These are phyloP conservation scores for Chytriomyces sp. DNA, from an alignment of 192 early-diverging fungal species.

Conservation along the genomic window DNA sequence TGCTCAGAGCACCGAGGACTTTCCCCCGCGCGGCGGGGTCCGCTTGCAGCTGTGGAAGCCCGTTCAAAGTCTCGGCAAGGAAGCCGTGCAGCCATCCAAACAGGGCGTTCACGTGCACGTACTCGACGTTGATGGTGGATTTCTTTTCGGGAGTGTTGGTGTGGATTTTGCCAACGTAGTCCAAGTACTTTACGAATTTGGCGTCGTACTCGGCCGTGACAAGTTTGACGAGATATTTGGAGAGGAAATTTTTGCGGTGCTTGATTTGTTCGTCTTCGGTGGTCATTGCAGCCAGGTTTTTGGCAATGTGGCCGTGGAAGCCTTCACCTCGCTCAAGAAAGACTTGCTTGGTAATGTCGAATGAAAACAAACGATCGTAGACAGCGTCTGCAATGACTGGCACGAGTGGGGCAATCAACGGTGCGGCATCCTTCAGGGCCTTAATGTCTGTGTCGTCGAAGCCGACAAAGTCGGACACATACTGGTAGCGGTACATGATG, in stretches of 20 bases:
- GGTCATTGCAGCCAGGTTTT: conserved; percentile 50
- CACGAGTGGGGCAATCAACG: too few species aligned
- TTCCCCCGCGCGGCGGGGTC: conserved; percentile 13
- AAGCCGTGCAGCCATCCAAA: conserved; percentile 62
- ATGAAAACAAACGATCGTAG: conserved; percentile 71
- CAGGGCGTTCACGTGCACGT: conserved; percentile 80
- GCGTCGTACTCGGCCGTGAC: conserved; percentile 56
- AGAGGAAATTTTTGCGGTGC: conserved; percentile 74
- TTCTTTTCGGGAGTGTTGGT: conserved; percentile 74
- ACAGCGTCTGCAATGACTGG: conserved; percentile 79
- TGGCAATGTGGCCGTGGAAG: conserved; percentile 47
- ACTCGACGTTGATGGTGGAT: conserved; percentile 79
- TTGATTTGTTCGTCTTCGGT: conserved; percentile 73
- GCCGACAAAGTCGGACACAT: too few species aligned
- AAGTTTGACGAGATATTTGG: conserved; percentile 73
- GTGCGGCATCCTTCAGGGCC: too few species aligned
- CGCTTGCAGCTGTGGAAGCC: conserved; percentile 46
- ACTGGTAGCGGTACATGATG: too few species aligned
- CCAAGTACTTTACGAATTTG: conserved; percentile 71
- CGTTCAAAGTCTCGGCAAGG: conserved; percentile 57
- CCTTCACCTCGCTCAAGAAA: conserved; percentile 73
- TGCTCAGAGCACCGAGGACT: conserved; percentile 68
- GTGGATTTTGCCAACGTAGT: conserved; percentile 80
- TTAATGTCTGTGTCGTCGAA: too few species aligned
- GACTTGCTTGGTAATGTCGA: conserved; percentile 75